Evolutionary conservation across 805 yeast species (phyloP), one percentile per base, ranked within the genome.

Genomic region (Pichia phayaonensis): DNA sequence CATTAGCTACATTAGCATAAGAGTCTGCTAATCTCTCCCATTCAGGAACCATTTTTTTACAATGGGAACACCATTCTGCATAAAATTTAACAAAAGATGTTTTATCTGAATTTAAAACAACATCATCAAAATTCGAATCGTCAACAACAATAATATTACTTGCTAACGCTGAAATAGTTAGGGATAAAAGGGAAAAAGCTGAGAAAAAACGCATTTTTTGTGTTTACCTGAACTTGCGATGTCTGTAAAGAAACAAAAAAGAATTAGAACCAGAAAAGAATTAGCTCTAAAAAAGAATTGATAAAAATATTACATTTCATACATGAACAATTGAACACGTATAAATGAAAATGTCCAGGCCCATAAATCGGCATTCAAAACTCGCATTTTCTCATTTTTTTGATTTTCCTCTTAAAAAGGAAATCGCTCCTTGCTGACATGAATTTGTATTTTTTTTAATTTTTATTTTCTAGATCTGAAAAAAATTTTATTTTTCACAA

Each of bases 31-130:
- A 53, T 27, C 55, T 60, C 20, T 64, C 65, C 67, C 72, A 73
- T 3, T 72, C 68, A 7, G 88, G 88, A 62, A 70, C 72, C 59
- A 83, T 61, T 38, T 69, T 71, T 61, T 77, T 77, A 61, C 90
- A 83, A 62, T 83, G 88, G 38, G 80, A 69, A 64, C 90, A 83
- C 90, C 90, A 83, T 48, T 78, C 80, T 11, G 90, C 86, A 58
- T 76, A 82, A 56, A 81, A 83, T 70, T 88, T 86, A 55, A 88
- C 87, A 54, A 89, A 74, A 11, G 90, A 77, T 59, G 82, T 84
- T 73, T 84, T 85, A 34, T 77, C 81, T 7, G 84, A 76, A 44
- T 80, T 76, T 48, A 75, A 67, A 18, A 81, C 84, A 41, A 79
- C 64, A 18, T 74, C 76, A 47, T 79, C 77, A 61, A 83, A 83